phyloP scores from a whole-genome alignment of 2,329 filamentous ascomycete species.

The Aspergillus sp. region DNA sequence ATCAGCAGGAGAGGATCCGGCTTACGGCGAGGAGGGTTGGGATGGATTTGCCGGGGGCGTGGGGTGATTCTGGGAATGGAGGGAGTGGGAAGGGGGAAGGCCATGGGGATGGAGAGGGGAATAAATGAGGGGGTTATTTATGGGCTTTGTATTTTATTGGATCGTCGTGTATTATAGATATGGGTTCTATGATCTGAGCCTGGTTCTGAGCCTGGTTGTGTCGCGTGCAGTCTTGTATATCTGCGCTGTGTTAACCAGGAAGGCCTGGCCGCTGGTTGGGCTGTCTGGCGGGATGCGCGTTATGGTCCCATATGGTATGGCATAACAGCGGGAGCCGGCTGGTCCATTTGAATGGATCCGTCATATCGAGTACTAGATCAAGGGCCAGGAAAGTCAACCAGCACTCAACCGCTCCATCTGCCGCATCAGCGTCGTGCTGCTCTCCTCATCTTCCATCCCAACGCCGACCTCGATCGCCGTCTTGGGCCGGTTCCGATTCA shows the following conservation, averaged over 20 bases:
- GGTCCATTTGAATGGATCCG: neutral
- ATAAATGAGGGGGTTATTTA: conserved; percentile 1
- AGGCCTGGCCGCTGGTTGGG: too few species aligned
- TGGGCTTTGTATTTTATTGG: too few species aligned
- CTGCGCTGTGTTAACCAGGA: too few species aligned
- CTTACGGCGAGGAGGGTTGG: conserved; percentile 80
- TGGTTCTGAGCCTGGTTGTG: too few species aligned
- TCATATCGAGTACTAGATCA: neutral
- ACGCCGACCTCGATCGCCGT: conserved; percentile 35
- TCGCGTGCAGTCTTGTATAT: too few species aligned
- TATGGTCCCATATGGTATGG: too few species aligned
- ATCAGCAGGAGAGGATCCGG: conserved; percentile 70
- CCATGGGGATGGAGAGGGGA: conserved; percentile 2
- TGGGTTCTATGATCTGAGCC: too few species aligned
- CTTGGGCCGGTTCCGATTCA: conserved; percentile 63
- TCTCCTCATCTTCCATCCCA: conserved; percentile 41
- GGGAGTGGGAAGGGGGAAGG: conserved; percentile 21
- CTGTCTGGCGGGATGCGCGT: too few species aligned
- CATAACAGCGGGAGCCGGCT: too few species aligned
- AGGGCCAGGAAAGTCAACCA: conserved; percentile 19
- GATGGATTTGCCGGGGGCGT: conserved; percentile 77
- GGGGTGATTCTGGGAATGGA: too few species aligned
- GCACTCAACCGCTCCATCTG: conserved; percentile 41
- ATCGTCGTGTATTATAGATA: too few species aligned
- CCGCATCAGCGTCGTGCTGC: conserved; percentile 42